Conservation (phyloP, 345 rosid genomes). For the Bruguiera parviflora region DNA sequence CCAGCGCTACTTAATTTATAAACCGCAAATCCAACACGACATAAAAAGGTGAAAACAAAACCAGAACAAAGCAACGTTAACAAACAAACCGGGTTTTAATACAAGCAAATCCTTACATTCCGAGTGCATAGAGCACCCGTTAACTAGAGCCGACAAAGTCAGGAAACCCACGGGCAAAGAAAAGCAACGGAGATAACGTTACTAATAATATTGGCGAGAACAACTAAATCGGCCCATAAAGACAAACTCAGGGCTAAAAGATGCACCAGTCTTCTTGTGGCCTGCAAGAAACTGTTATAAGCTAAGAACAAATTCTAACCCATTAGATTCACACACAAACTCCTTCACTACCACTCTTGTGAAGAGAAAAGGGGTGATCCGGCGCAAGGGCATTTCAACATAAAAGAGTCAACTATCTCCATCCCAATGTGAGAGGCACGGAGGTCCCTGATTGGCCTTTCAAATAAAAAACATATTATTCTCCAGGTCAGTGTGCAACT, state of each 20-base stretch:
- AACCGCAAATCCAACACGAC: too few relatives aligned
- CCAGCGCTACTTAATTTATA: too few relatives aligned
- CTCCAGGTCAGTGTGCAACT: conserved; percentile 58
- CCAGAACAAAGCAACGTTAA: too few relatives aligned
- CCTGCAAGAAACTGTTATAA: neutral
- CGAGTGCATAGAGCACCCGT: too few relatives aligned
- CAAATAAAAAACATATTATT: conserved; percentile 71
- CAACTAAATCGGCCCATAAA: too few relatives aligned
- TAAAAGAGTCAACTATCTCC: conserved; percentile 2
- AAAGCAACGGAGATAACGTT: too few relatives aligned
- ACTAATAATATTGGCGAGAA: too few relatives aligned
- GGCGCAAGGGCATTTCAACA: conserved; percentile 34
- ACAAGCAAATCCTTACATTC: too few relatives aligned
- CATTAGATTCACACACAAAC: conserved; percentile 79
- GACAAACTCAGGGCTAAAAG: neutral
- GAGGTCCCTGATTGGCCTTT: conserved; percentile 7
- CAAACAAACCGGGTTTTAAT: too few relatives aligned
- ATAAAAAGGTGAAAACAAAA: too few relatives aligned
- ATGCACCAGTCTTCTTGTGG: neutral
- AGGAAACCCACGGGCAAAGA: too few relatives aligned
- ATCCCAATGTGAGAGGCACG: neutral
- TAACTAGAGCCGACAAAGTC: too few relatives aligned
- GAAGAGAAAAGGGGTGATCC: conserved; percentile 35
- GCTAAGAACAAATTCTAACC: conserved; percentile 12
- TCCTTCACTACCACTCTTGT: conserved; percentile 24